Conservation (phyloP, 352 stramenopile species). For the Blastocystis sp. region DNA sequence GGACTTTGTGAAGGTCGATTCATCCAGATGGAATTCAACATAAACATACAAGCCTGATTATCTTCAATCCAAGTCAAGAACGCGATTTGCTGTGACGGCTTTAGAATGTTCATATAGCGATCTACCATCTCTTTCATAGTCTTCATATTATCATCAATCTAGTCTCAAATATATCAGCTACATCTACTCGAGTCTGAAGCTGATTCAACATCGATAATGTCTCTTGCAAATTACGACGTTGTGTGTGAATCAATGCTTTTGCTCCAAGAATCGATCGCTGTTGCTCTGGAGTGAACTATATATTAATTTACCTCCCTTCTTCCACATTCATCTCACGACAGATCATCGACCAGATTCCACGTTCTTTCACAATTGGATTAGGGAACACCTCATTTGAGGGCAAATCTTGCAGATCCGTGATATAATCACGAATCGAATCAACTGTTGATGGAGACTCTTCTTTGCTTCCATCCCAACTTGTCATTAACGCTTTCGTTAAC, state of each 20-base stretch:
- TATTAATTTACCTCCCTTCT: not conserved
- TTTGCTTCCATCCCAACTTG: constrained; percentile 65
- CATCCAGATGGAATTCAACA: constrained; percentile 70
- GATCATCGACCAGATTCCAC: constrained; percentile 58
- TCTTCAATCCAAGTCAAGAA: constrained; percentile 70
- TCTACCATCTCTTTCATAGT: constrained; percentile 69
- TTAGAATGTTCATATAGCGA: constrained; percentile 69
- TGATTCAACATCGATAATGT: constrained; percentile 68
- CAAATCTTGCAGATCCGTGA: constrained; percentile 25
- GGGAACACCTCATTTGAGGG: constrained; percentile 5
- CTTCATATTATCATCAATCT: constrained; percentile 69
- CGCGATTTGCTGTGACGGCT: constrained; percentile 69
- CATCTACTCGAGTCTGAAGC: constrained; percentile 68
- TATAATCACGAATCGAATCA: constrained; percentile 31
- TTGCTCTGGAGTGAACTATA: constrained; percentile 63
- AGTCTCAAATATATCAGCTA: not conserved
- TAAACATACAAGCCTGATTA: constrained; percentile 71
- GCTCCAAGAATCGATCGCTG: constrained; percentile 59
- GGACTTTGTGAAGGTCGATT: constrained; percentile 1
- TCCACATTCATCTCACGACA: constrained; percentile 62
- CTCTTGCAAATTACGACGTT: constrained; percentile 62
- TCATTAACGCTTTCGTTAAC: constrained; percentile 70
- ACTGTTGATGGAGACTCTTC: constrained; percentile 44
- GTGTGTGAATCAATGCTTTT: constrained; percentile 60
- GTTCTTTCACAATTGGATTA: not conserved